Conservation (phyloP, 257 asterid species). For the Nicotiana sylvestris region DNA sequence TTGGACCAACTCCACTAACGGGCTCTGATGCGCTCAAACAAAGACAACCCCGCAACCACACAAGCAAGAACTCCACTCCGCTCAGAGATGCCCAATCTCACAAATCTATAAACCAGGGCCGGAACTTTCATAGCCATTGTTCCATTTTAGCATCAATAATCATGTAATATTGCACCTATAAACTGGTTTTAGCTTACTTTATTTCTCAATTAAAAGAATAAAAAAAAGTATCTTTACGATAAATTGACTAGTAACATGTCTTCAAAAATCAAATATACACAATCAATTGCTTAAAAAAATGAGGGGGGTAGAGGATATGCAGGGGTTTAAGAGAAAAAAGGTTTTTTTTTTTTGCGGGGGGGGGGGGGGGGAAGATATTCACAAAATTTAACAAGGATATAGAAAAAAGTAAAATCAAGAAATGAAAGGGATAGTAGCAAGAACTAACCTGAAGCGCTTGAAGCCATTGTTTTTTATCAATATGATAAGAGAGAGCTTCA, state of each 20-base stretch:
- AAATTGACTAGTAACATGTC: not conserved
- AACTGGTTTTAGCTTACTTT: not conserved
- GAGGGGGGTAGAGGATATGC: not conserved
- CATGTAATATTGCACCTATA: not conserved
- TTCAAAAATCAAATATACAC: not conserved
- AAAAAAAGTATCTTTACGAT: not conserved
- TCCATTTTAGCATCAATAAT: not conserved
- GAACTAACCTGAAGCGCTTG: slow-evolving; percentile 61
- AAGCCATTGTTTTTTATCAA: slow-evolving; percentile 62
- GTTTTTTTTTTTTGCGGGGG: too few relatives aligned
- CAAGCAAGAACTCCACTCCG: too few relatives aligned
- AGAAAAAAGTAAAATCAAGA: not conserved
- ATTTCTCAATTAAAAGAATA: not conserved
- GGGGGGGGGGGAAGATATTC: too few relatives aligned
- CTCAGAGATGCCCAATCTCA: too few relatives aligned
- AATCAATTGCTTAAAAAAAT: not conserved
- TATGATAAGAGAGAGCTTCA: slow-evolving; percentile 66
- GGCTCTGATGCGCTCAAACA: too few relatives aligned
- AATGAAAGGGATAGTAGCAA: not conserved
- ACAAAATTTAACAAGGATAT: not conserved
- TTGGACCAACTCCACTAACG: not conserved
- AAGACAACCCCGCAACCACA: too few relatives aligned
- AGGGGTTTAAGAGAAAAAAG: not conserved
- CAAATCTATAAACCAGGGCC: too few relatives aligned
- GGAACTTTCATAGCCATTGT: not conserved